Percentiles rank a stretch among this genome's conserved stretches.
phyloP scores from a whole-genome alignment of 106 monocot genomes.

The Platanthera guangdongensis region DNA sequence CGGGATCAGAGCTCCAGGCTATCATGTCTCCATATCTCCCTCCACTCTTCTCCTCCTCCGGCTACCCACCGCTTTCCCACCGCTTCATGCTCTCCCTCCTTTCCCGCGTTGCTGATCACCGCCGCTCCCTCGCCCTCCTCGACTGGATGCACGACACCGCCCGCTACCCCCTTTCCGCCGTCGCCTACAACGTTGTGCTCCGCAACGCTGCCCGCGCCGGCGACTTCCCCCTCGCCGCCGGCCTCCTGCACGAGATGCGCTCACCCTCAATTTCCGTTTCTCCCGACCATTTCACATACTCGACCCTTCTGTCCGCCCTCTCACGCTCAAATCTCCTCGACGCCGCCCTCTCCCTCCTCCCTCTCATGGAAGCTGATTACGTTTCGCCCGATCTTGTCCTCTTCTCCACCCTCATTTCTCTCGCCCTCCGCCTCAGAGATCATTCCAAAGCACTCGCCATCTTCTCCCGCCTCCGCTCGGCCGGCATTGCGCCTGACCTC shows the following conservation, averaged over 20 bases:
- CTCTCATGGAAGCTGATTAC: constrained; percentile 48
- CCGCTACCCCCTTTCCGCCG: constrained; percentile 40
- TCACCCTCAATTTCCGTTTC: constrained; percentile 13
- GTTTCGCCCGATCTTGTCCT: constrained; percentile 58
- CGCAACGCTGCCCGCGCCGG: constrained; percentile 63
- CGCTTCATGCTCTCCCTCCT: constrained; percentile 87
- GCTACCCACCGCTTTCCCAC: constrained; percentile 32
- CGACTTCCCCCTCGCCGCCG: constrained; percentile 53
- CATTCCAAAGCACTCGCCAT: constrained; percentile 68
- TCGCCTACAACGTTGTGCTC: constrained; percentile 76
- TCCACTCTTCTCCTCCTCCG: background rate
- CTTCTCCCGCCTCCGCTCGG: constrained; percentile 53
- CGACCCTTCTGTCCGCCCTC: constrained; percentile 73
- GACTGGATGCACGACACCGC: constrained; percentile 78
- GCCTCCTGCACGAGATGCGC: constrained; percentile 72
- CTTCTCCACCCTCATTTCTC: constrained; percentile 66
- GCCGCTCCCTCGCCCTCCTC: constrained; percentile 83
- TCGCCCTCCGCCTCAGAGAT: constrained; percentile 49
- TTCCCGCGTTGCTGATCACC: constrained; percentile 49
- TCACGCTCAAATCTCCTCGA: constrained; percentile 58
- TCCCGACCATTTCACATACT: constrained; percentile 78
- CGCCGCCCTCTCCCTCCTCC: constrained; percentile 62
- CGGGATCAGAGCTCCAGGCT: constrained; percentile 38
- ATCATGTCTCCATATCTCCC: constrained; percentile 58
- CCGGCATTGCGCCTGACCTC: constrained; percentile 49